Conservation (phyloP, 1,139 yeast species). For the Magnusiomyces fungicola region DNA sequence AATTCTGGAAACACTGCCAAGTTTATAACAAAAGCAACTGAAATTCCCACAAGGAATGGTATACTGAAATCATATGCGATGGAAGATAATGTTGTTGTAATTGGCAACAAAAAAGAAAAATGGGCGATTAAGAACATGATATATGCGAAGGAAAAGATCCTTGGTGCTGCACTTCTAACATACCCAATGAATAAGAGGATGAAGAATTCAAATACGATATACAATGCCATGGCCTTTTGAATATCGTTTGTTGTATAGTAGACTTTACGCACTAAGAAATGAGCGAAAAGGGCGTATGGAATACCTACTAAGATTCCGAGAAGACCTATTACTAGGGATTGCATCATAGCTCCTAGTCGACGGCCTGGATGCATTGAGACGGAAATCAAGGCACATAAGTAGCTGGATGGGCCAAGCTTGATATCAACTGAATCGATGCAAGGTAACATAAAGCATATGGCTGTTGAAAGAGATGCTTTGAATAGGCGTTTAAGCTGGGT, state of each 20-base stretch:
- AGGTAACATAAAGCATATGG: slow-evolving; percentile 37
- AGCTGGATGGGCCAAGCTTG: slow-evolving; percentile 34
- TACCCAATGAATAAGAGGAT: slow-evolving; percentile 45
- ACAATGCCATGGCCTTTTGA: slow-evolving; percentile 38
- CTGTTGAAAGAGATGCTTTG: slow-evolving; percentile 36
- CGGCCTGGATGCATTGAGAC: slow-evolving; percentile 46
- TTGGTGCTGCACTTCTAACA: slow-evolving; percentile 41
- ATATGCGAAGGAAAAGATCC: slow-evolving; percentile 41
- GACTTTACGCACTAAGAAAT: slow-evolving; percentile 37
- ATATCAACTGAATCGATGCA: slow-evolving; percentile 33
- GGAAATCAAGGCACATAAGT: slow-evolving; percentile 39
- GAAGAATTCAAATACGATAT: slow-evolving; percentile 39
- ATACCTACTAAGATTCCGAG: slow-evolving; percentile 40
- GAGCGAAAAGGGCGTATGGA: slow-evolving; percentile 37
- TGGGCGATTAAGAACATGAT: slow-evolving; percentile 43
- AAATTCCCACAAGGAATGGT: slow-evolving; percentile 43
- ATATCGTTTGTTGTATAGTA: slow-evolving; percentile 6
- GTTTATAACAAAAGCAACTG: slow-evolving; percentile 38
- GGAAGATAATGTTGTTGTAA: slow-evolving; percentile 28
- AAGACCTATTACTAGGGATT: slow-evolving; percentile 35
- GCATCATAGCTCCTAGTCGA: slow-evolving; percentile 42
- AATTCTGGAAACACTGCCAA: slow-evolving; percentile 43
- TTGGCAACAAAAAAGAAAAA: slow-evolving; percentile 38
- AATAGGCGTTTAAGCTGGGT: slow-evolving; percentile 27
- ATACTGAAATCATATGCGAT: slow-evolving; percentile 35